Evolutionary conservation across 176 grass and related monocot genomes (phyloP).

Genomic region (Dendrocalamus sinicus): DNA sequence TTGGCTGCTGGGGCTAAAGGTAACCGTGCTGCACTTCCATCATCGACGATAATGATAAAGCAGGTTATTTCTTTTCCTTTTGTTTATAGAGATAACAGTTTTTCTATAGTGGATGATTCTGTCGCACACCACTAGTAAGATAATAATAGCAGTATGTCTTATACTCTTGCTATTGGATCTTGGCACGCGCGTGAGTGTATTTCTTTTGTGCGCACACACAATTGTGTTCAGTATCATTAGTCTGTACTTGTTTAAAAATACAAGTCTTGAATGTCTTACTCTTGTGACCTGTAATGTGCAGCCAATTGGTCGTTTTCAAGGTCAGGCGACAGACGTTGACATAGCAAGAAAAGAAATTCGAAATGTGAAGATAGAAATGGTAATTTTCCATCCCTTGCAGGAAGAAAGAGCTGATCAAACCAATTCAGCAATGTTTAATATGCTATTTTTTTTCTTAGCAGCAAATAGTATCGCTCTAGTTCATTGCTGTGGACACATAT

Average conservation of each 20-base stretch:
- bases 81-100: conserved; percentile 24
- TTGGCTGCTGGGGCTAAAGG: conserved; percentile 91
- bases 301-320: conserved; percentile 90
- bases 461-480: conserved; percentile 22
- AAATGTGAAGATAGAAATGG: conserved; percentile 95
- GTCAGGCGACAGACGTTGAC: conserved; percentile 76
- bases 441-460: neutral
- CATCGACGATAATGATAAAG: conserved; percentile 94
- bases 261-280: conserved; percentile 32
- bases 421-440: conserved; percentile 6
- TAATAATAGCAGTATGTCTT: neutral
- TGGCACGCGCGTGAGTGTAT: neutral
- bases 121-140: neutral
- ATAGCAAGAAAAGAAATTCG: conserved; percentile 91
- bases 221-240: conserved; percentile 3
- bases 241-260: conserved; percentile 31
- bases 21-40: conserved; percentile 92
- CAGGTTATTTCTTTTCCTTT: conserved; percentile 66
- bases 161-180: neutral
- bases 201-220: conserved; percentile 21
- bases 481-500: neutral
- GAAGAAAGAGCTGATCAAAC: conserved; percentile 23
- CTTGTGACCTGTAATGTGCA: conserved; percentile 60
- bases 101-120: conserved; percentile 31
- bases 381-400: conserved; percentile 35